Evolutionary conservation across 2,329 filamentous ascomycete genomes (phyloP), one percentile per base, ranked within the genome.

Genomic region (Pseudocercospora macadamiae): DNA sequence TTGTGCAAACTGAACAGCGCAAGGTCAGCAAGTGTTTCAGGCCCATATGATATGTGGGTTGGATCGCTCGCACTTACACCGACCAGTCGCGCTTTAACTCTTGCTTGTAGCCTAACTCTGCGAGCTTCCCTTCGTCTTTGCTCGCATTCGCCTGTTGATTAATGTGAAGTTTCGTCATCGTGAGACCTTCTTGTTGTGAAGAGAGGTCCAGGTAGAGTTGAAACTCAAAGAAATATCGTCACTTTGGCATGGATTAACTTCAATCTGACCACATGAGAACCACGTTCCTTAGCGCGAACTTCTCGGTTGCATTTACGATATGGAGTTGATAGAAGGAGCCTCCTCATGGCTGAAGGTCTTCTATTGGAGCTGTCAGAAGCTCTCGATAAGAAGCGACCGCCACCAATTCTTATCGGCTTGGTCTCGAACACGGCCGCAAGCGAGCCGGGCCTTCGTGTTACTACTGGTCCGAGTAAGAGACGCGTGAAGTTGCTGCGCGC

Each of bases 21-120:
- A 86, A 68, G 85, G 82, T 49, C 83, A 76, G n/a, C n/a, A n/a
- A n/a, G n/a, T n/a, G n/a, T 32, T 79, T 77, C 62, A 86, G 70
- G 65, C 85, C 83, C 48, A n/a, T n/a, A n/a, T 51, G 48, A 8
- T n/a, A 18, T 3, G 4, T 21, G 18, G 6, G 39, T 45, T 21
- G 18, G 39, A 45, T 23, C 21, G 6, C 4, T 21, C 8, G 26
- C 3, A 21, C 14, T 5, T 45, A 45, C 39, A 32, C 28, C 28
- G 28, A 32, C 28, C 28, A 32, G 28, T 32, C 28, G 28, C 28
- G 28, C 28, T 32, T 32, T 12, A 32, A 12, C 28, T 32, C 28
- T 61, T 86, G 83, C 68, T 83, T 82, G 70, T 86, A 87, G 1
- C 84, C 84, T 65, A 86, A 78, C 62, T 82, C 77, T 37, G 59